A percentile compares a stretch with the other conserved stretches of the same genome.
phyloP scores from a whole-genome alignment of 306 rosid genomes.

The Gleditsia sinensis region DNA sequence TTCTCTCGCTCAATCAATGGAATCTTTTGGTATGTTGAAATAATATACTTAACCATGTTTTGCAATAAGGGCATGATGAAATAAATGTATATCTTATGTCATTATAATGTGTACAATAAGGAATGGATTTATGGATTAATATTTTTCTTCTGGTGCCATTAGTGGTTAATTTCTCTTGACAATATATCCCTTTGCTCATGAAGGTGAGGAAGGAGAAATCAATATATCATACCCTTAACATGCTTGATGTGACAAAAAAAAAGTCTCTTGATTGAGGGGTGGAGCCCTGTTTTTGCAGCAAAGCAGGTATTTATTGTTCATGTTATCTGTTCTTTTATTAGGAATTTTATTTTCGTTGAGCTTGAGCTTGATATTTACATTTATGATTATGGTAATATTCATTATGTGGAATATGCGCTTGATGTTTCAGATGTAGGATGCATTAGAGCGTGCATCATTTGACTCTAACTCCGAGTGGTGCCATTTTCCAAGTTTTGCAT shows the following conservation, averaged over 20 bases:
- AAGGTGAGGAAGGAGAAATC: slow-evolving; percentile 97
- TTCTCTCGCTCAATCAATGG: slow-evolving; percentile 94
- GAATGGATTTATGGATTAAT: slow-evolving; percentile 21
- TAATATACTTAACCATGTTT: not conserved
- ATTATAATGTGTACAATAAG: slow-evolving; percentile 7
- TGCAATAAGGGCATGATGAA: slow-evolving; percentile 16
- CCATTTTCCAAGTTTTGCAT: slow-evolving; percentile 76
- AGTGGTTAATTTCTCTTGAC: slow-evolving; percentile 39
- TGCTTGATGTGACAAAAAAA: slow-evolving; percentile 97
- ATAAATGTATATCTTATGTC: not conserved
- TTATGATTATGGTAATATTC: slow-evolving; percentile 9
- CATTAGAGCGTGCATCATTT: slow-evolving; percentile 63
- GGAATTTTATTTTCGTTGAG: slow-evolving; percentile 22
- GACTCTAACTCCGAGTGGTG: slow-evolving; percentile 77
- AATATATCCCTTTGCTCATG: slow-evolving; percentile 39
- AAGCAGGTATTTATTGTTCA: slow-evolving; percentile 61
- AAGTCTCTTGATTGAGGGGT: slow-evolving; percentile 94
- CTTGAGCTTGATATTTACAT: slow-evolving; percentile 15
- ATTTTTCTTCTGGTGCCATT: slow-evolving; percentile 23
- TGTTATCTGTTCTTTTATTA: slow-evolving; percentile 9
- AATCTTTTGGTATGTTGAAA: slow-evolving; percentile 63
- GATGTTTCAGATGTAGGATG: slow-evolving; percentile 63
- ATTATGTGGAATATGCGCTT: slow-evolving; percentile 22
- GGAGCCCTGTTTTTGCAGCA: slow-evolving; percentile 91
- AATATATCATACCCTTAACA: slow-evolving; percentile 82